phyloP scores from a whole-genome alignment of 1,284 basidiomycete species.

The Cryptococcus deneoformans region DNA sequence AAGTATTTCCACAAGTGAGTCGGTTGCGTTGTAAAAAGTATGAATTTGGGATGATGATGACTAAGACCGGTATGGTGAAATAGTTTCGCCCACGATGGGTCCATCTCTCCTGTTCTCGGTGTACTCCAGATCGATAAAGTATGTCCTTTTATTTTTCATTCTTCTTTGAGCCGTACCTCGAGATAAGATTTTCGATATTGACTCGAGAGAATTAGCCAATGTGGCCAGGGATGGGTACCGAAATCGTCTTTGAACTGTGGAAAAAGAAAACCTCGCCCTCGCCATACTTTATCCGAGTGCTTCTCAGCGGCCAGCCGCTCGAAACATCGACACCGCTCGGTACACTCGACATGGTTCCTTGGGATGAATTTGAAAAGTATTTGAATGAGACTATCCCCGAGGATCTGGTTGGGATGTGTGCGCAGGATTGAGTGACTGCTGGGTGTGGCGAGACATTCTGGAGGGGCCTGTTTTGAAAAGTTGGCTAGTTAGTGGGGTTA shows the following conservation, averaged over 20 bases:
- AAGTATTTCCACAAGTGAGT: constrained; percentile 41
- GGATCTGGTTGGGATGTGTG: no score
- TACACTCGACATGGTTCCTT: no score
- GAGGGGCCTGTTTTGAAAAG: no score
- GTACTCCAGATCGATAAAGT: constrained; percentile 32
- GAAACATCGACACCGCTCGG: constrained; percentile 23
- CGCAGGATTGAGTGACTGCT: no score
- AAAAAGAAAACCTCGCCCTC: constrained; percentile 2
- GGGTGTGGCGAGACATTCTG: no score
- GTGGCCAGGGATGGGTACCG: constrained; percentile 45
- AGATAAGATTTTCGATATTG: neutral
- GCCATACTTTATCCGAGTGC: constrained; percentile 21
- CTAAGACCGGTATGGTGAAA: neutral
- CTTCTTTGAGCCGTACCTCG: no score
- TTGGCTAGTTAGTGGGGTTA: no score
- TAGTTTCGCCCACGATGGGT: constrained; percentile 43
- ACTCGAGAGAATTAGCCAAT: constrained; percentile 14
- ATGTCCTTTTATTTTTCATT: neutral
- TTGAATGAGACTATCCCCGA: no score
- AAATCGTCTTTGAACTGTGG: constrained; percentile 42
- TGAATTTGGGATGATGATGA: no score
- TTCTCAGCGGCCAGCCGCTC: constrained; percentile 31
- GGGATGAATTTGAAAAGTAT: no score
- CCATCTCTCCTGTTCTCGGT: constrained; percentile 34
- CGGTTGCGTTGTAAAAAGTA: no score